Conservation (phyloP, 164 flowering plant species). For the Malania oleifera region DNA sequence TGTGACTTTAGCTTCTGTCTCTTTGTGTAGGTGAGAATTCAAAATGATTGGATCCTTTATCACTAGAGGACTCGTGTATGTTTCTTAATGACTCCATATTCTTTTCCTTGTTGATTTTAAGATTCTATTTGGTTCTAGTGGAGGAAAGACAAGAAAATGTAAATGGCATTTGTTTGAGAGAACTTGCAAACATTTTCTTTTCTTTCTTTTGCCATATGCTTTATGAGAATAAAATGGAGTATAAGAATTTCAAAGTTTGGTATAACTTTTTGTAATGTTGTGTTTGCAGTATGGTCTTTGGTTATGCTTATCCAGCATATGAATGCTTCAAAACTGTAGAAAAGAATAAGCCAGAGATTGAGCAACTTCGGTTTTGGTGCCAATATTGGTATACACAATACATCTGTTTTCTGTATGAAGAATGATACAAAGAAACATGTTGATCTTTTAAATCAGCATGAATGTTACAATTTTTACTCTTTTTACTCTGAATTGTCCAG, state of each 20-base stretch:
- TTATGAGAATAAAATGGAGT: not conserved
- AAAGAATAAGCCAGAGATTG: slow-evolving; percentile 84
- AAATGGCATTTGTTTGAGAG: no score
- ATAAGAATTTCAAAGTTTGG: not conserved
- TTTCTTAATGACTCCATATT: slow-evolving; percentile 6
- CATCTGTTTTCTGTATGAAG: not conserved
- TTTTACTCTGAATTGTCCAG: slow-evolving; percentile 33
- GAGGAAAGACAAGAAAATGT: no score
- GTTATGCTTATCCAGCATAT: slow-evolving; percentile 97
- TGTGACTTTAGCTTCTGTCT: not conserved
- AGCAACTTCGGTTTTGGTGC: slow-evolving; percentile 97
- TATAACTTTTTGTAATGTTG: not conserved
- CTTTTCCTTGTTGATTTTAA: not conserved
- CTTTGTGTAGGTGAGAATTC: slow-evolving; percentile 18
- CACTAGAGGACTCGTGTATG: slow-evolving; percentile 88
- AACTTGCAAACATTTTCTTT: not conserved
- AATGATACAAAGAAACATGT: no score
- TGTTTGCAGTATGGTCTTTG: slow-evolving; percentile 73
- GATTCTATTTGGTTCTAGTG: not conserved
- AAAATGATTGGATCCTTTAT: slow-evolving; percentile 89
- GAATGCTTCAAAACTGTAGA: slow-evolving; percentile 91
- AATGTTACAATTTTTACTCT: not conserved
- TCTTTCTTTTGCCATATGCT: not conserved
- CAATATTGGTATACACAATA: slow-evolving; percentile 69
- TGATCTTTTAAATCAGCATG: no score